Evolutionary conservation across 148 eudicot species (phyloP), one percentile per base, ranked within the genome.

Genomic region (Nepenthes gracilis): DNA sequence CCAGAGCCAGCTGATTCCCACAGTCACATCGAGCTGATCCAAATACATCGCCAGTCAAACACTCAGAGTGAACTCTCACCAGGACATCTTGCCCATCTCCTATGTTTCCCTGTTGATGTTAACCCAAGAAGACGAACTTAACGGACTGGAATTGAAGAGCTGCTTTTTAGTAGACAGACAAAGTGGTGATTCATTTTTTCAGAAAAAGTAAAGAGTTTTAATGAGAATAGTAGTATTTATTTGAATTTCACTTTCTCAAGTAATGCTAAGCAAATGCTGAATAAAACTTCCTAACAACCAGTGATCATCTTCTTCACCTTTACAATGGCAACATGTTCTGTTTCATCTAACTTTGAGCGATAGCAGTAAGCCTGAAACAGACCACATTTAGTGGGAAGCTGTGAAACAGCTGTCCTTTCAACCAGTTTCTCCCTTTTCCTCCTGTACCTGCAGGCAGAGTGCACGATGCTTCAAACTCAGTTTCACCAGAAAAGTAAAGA

Each of bases 31-130:
- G 66, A 59, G 70, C 86, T 62, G 98, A 88, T 14, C 98, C 98
- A 66, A 92, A 92, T 2, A 88, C 83, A 67, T 92, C 98, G 6
- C 98, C 98, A 12, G 98, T 92, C 70, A 92, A 66, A 71, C 98
- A 92, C 75, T 92, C 98, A 1, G 98, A 92, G 63, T 92, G 98
- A 58, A 88, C 96, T 75, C 97, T 72, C 50, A 85, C 96, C n/a
- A 88, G 81, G 35, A 92, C 75, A 62, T 92, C 94, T 72, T 76
- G 69, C 37, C 98, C 98, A 68, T 84, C 66, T 60, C 90, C 88
- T 12, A 88, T 78, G 62, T 77, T 70, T 57, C 98, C 98, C 98
- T 92, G 68, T 47, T 23, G 14, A 32, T 2, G 54, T 32, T 23
- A 23, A 23, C 23, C 23, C 23, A 49, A 43, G 9, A 34, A 32